phyloP scores from a whole-genome alignment of 345 rosid species.

The Turnera subulata region DNA sequence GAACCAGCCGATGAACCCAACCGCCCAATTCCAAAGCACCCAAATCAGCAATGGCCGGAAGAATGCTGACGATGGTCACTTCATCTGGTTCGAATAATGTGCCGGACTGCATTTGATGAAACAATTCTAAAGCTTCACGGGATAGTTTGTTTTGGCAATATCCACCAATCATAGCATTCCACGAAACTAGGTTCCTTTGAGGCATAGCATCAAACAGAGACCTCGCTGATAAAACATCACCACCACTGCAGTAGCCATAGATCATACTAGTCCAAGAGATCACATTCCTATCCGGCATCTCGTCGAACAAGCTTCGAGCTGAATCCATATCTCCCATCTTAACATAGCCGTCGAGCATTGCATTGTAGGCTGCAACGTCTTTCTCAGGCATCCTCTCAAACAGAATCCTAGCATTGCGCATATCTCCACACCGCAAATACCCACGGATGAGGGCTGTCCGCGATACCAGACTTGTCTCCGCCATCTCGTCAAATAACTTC shows the following conservation, averaged over 20 bases:
- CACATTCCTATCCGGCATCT: constrained; percentile 51
- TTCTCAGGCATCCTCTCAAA: constrained; percentile 52
- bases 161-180: constrained; percentile 81
- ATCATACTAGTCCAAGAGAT: constrained; percentile 77
- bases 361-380: constrained; percentile 53
- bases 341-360: constrained; percentile 64
- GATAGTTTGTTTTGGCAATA: constrained; percentile 62
- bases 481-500: constrained; percentile 61
- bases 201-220: constrained; percentile 66
- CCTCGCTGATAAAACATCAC: constrained; percentile 50
- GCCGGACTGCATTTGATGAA: constrained; percentile 55
- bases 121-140: constrained; percentile 60
- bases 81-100: constrained; percentile 53
- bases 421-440: constrained; percentile 45
- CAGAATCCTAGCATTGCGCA: constrained; percentile 42
- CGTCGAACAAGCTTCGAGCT: constrained; percentile 53
- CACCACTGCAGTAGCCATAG: constrained; percentile 53
- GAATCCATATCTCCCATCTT: constrained; percentile 56
- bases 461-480: constrained; percentile 51
- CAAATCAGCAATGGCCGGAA: constrained; percentile 71
- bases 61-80: constrained; percentile 57
- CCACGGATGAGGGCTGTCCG: constrained; percentile 78
- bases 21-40: constrained; percentile 68
- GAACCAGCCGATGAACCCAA: constrained; percentile 52
- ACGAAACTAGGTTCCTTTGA: constrained; percentile 54